phyloP scores from a whole-genome alignment of 768 basidiomycete genomes.

The Mycena galopus region DNA sequence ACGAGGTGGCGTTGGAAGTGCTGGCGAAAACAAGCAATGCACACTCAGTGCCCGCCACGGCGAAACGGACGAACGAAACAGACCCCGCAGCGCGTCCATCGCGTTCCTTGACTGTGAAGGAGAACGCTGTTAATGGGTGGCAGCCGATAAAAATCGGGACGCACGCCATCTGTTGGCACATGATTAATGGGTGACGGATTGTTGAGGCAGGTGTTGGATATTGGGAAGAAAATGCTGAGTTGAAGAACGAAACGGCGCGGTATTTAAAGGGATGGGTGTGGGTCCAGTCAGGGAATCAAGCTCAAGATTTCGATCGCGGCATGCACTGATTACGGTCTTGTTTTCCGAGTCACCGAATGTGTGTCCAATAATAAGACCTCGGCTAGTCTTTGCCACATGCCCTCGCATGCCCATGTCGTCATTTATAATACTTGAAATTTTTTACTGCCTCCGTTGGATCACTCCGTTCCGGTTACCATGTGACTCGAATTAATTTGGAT shows the following conservation, averaged over 20 bases:
- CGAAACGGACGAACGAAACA: conserved; percentile 37
- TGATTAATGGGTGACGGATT: conserved; percentile 42
- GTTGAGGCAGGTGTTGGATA: conserved; percentile 9
- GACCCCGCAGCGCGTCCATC: conserved; percentile 81
- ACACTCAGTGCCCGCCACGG: conserved; percentile 3
- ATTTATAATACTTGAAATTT: conserved; percentile 4
- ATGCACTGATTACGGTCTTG: background rate
- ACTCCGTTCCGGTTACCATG: conserved; percentile 8
- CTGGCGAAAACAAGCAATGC: conserved; percentile 50
- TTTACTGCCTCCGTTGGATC: background rate
- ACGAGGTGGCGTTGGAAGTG: conserved; percentile 86
- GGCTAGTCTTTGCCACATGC: conserved; percentile 16
- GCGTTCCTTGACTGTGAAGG: conserved; percentile 75
- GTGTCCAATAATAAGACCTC: conserved; percentile 1
- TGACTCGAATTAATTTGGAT: background rate
- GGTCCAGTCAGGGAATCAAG: conserved; percentile 25
- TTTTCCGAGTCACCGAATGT: conserved; percentile 27
- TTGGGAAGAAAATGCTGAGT: background rate
- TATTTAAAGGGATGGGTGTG: conserved; percentile 31
- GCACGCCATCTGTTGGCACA: conserved; percentile 86
- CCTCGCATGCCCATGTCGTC: conserved; percentile 21
- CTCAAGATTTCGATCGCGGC: conserved; percentile 16
- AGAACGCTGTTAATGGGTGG: conserved; percentile 31
- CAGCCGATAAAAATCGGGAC: conserved; percentile 44
- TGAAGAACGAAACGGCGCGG: background rate